Percentiles rank a stretch among this genome's conserved stretches.
Evolutionary conservation across 305 asterid species (phyloP).

Genomic region (Fraxinus greggii): DNA sequence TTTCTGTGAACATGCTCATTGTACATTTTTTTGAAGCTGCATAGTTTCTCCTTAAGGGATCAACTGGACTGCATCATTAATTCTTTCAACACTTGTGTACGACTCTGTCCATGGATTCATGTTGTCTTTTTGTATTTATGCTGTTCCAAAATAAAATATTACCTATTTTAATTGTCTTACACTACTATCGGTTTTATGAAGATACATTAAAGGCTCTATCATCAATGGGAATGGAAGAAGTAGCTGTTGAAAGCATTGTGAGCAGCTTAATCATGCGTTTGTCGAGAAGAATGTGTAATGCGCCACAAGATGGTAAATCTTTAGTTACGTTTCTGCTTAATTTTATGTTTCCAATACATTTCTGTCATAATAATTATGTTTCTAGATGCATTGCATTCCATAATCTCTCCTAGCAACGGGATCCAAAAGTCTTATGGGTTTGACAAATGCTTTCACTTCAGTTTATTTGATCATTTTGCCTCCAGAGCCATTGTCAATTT

Average conservation of each 20-base stretch:
- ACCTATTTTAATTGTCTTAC: slow-evolving; percentile 12
- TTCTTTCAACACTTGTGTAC: slow-evolving; percentile 9
- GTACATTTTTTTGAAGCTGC: background rate
- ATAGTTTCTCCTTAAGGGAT: slow-evolving; percentile 9
- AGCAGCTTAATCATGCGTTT: slow-evolving; percentile 68
- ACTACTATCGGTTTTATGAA: slow-evolving; percentile 35
- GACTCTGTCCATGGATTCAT: background rate
- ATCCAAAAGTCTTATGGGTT: background rate
- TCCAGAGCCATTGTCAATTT: slow-evolving; percentile 8
- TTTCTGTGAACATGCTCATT: slow-evolving; percentile 17
- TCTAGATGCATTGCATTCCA: background rate
- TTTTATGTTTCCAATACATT: background rate
- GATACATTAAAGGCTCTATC: slow-evolving; percentile 59
- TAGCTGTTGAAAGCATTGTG: slow-evolving; percentile 60
- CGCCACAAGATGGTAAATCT: slow-evolving; percentile 57
- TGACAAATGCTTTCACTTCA: slow-evolving; percentile 17
- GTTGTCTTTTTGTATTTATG: slow-evolving; percentile 14
- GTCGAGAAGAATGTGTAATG: slow-evolving; percentile 66
- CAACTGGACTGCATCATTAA: slow-evolving; percentile 6
- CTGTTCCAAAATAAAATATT: slow-evolving; percentile 2
- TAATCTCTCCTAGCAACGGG: background rate
- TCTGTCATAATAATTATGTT: background rate
- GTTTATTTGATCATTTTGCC: background rate
- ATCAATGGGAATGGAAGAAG: slow-evolving; percentile 38
- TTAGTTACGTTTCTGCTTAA: slow-evolving; percentile 18